A percentile compares a stretch with the other conserved stretches of the same genome.
phyloP scores from a whole-genome alignment of 805 yeast species.

The Ogataea ganodermae region DNA sequence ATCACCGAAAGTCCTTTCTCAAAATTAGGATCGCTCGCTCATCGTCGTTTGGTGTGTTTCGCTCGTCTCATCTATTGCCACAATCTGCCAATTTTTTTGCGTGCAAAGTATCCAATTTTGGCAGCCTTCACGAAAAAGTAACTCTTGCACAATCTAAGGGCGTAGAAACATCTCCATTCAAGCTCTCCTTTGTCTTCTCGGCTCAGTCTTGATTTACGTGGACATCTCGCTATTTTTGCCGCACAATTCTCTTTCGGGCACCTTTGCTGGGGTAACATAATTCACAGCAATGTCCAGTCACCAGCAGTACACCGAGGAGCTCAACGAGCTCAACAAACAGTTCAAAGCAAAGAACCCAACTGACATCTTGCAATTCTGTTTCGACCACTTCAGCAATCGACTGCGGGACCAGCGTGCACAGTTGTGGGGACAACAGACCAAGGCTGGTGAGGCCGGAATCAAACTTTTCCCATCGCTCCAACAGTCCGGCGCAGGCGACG shows the following conservation, averaged over 20 bases:
- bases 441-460: conserved; percentile 53
- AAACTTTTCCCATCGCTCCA: conserved; percentile 29
- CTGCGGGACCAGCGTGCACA: conserved; percentile 60
- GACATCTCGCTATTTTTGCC: background rate
- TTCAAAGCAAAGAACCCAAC: conserved; percentile 55
- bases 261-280: background rate
- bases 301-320: conserved; percentile 42
- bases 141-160: conserved; percentile 3
- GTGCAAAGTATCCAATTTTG: background rate
- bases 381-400: conserved; percentile 65
- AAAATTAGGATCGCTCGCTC: no score
- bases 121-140: conserved; percentile 8
- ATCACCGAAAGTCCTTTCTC: no score
- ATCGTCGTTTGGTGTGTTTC: no score
- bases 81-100: background rate
- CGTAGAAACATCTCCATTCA: background rate
- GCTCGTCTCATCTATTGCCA: background rate
- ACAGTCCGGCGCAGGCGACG: conserved; percentile 22
- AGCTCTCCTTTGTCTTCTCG: background rate
- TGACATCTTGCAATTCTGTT: conserved; percentile 75
- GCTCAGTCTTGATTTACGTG: background rate
- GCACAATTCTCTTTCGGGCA: background rate
- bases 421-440: conserved; percentile 51
- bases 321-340: conserved; percentile 64
- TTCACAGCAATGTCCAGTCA: conserved; percentile 22